Evolutionary conservation across 1,284 basidiomycete genomes (phyloP), one percentile per base, ranked within the genome.

Genomic region (Boletus mariae): DNA sequence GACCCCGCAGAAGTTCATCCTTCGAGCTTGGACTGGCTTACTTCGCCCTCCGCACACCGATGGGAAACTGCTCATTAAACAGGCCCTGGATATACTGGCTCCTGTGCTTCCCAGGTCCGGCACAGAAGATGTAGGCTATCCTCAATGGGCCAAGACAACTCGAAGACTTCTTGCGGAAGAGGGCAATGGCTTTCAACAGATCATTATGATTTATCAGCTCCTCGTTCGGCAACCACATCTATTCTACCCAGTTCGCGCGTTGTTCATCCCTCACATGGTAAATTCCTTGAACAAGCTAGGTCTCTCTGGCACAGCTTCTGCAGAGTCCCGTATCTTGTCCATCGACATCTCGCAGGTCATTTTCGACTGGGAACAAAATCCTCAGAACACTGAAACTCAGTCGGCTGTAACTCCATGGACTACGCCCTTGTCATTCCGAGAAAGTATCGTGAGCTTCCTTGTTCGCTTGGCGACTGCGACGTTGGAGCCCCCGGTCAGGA

Each of bases 231-330:
- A 99, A 60, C 85, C 91, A 1, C 83, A 94, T 53, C 79, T 98
- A 5, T 99, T 99, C 76, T 99, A 92, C 75, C 86, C 92, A 47
- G 92, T 94, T 56, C 88, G 97, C 43, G 90, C 93, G 13, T 77
- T 98, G 32, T 99, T 99, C 70, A 84, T 99, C n/a, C 92, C 94
- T 0, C 92, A 97, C 66, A 94, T 99, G 73, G 91, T 95, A 56
- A 91, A 91, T 66, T 92, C 90, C 34, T 76, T 99, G 54, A 82
- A 83, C 51, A 96, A 94, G 71, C 80, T 99, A 17, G 94, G 94
- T 25, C 81, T 97, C 59, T 83, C 87, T 2, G 74, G 82, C 5
- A 80, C 83, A 12, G 84, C 92, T 4, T 88, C 83, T n/a, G 69
- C 79, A 28, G 97, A 99, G 63, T 87, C 91, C 23, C 86, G 94